Base-by-base conservation (phyloP, 1,284 basidiomycete genomes). In the Marasmius tenuissimus region DNA sequence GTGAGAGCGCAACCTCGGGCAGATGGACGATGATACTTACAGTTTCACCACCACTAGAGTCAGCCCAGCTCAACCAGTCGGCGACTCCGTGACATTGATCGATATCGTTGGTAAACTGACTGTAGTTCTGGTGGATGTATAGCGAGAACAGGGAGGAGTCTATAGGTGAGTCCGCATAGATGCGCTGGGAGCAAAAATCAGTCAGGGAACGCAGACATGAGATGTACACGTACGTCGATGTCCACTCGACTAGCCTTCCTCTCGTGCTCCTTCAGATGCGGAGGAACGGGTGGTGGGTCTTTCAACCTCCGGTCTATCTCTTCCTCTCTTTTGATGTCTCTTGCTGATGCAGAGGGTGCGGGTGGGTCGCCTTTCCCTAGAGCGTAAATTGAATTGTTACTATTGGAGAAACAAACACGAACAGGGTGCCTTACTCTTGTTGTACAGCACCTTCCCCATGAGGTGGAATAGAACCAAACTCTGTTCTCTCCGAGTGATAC, bases 51-150 rank as follows among this genome's bases (percentile, higher is more conserved):
- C 86, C 84, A 72, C 88, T 88, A 0, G 86, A 81, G 71, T 98
- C 96, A 1, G 91, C 82, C 76, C 84, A 86, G 67, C 94, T 96
- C 59, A 98, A 75, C 71, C 86, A 87, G 37, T 98, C 96, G 20
- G 88, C 77, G 1, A 95, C 75, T 0, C 78, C 81, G 2, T 84
- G 83, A 63, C 89, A 89, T 63, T 98, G 81, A 4, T 96, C 93
- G 0, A 97, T 72, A 33, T 90, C 85, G 45, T 83, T 76, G 69
- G 91, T 94, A 72, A 94, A 99, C 58, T 89, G 87, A 0, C 89
- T 84, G 65, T 96, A 93, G 71, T 98, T 98, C 71, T 98, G 95
- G 66, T 98, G 96, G 3, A 97, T 82, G 73, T 98, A 99, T 4
- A 97, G 77, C 7, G 90, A 89, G 64, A 97, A 92, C 1, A 97